Conservation (phyloP, 2,329 filamentous ascomycete genomes). For the Fusarium circinatum region DNA sequence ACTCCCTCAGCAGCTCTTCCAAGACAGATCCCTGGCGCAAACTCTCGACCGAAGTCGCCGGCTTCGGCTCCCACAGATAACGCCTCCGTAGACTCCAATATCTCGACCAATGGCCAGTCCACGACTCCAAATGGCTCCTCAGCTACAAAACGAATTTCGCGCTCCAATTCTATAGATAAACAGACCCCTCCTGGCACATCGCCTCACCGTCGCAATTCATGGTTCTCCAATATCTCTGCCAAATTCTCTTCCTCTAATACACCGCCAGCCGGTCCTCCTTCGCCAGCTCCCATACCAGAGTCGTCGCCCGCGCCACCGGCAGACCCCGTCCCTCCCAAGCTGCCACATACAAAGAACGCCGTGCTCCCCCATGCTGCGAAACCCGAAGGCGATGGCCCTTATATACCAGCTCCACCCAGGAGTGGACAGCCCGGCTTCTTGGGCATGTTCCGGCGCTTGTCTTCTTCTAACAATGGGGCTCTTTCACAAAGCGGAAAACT, state of each 20-base stretch:
- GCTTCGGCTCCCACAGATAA: slow-evolving; percentile 39
- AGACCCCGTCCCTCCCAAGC: slow-evolving; percentile 60
- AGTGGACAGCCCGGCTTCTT: slow-evolving; percentile 77
- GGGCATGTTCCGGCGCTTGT: slow-evolving; percentile 83
- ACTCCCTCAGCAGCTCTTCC: slow-evolving; percentile 46
- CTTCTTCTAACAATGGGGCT: slow-evolving; percentile 67
- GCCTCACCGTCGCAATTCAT: slow-evolving; percentile 75
- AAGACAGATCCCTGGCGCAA: slow-evolving; percentile 46
- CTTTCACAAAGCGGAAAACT: slow-evolving; percentile 43
- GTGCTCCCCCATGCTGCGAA: slow-evolving; percentile 67
- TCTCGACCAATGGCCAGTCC: slow-evolving; percentile 36
- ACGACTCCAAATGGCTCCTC: slow-evolving; percentile 40
- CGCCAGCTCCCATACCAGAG: slow-evolving; percentile 46
- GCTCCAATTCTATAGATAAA: slow-evolving; percentile 52
- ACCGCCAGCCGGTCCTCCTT: slow-evolving; percentile 46
- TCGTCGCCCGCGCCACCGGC: slow-evolving; percentile 41
- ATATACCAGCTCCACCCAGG: slow-evolving; percentile 79
- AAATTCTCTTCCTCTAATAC: slow-evolving; percentile 78
- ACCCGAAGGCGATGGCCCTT: slow-evolving; percentile 70
- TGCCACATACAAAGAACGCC: slow-evolving; percentile 64
- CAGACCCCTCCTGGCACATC: slow-evolving; percentile 47
- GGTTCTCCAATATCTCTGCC: slow-evolving; percentile 92
- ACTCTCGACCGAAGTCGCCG: slow-evolving; percentile 44
- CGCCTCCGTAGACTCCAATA: slow-evolving; percentile 30
- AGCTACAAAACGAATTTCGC: slow-evolving; percentile 42